These are phyloP conservation scores for Tylopilus subfusipes DNA, from an alignment of 768 basidiomycete genomes.

Conservation along the genomic window DNA sequence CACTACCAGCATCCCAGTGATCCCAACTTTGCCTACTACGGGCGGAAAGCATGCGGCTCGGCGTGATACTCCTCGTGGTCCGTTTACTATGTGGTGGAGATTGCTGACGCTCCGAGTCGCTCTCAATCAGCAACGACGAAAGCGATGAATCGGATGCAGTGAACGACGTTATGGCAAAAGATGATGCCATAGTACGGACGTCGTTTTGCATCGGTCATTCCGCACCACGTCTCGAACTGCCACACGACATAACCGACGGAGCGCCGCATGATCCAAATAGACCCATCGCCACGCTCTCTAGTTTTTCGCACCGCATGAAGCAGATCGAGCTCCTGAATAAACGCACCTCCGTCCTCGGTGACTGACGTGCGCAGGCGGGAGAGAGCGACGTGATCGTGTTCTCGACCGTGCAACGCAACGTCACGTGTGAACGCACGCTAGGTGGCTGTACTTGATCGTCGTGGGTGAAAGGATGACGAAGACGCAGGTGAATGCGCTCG, in stretches of 20 bases:
- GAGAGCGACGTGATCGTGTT: conserved; percentile 70
- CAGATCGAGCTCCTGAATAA: conserved; percentile 49
- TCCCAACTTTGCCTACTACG: too few relatives aligned
- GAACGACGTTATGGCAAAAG: conserved; percentile 43
- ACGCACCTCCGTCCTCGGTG: conserved; percentile 29
- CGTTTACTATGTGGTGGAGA: too few relatives aligned
- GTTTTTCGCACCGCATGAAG: conserved; percentile 61
- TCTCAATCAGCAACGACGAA: conserved; percentile 63
- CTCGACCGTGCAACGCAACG: conserved; percentile 61
- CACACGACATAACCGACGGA: too few relatives aligned
- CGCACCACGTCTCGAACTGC: too few relatives aligned
- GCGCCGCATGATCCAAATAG: too few relatives aligned
- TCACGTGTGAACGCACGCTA: conserved; percentile 74
- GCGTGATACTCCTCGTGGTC: too few relatives aligned
- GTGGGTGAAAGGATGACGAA: conserved; percentile 57
- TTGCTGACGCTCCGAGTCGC: too few relatives aligned
- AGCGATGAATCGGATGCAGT: conserved; percentile 68
- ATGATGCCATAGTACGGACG: too few relatives aligned
- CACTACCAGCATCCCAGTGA: too few relatives aligned
- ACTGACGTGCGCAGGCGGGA: conserved; percentile 42
- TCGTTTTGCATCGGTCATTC: too few relatives aligned
- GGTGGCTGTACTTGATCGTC: conserved; percentile 51
- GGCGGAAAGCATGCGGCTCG: too few relatives aligned
- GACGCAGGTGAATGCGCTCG: conserved; percentile 35
- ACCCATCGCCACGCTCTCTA: conserved; percentile 31